Evolutionary conservation across 179 eudicot genomes (phyloP).

Genomic region (Vitellaria paradoxa): DNA sequence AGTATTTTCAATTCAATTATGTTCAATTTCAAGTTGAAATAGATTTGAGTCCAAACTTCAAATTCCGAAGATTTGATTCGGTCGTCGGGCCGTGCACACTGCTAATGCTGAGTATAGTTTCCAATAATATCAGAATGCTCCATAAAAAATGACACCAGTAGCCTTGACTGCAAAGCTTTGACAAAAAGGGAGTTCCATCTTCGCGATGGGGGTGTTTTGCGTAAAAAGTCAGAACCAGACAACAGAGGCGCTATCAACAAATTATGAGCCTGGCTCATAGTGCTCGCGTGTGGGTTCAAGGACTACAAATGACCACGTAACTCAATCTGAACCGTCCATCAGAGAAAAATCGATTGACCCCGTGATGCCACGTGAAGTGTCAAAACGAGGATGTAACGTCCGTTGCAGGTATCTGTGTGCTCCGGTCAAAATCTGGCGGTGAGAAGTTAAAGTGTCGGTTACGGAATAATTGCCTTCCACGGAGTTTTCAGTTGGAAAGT

Average conservation of each 20-base stretch:
- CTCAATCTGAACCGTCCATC: not conserved
- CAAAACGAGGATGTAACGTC: not conserved
- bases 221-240: conserved; percentile 3
- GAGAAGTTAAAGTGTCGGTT: conserved; percentile 4
- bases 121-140: not conserved
- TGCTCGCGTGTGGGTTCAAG: not conserved
- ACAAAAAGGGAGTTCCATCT: not conserved
- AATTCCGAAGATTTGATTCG: no score
- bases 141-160: not conserved
- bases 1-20: no score
- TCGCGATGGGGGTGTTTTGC: not conserved
- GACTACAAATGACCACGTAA: conserved; percentile 6
- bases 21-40: no score
- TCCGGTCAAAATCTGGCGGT: conserved; percentile 7
- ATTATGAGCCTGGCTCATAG: no score
- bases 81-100: no score
- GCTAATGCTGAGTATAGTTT: no score
- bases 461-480: conserved; percentile 6
- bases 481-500: conserved; percentile 2
- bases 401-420: conserved; percentile 9
- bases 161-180: not conserved
- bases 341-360: not conserved
- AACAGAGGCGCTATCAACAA: not conserved
- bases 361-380: not conserved
- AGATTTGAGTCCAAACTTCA: no score